Evolutionary conservation across 768 basidiomycete genomes (phyloP).

Genomic region (Auricularia sp.): DNA sequence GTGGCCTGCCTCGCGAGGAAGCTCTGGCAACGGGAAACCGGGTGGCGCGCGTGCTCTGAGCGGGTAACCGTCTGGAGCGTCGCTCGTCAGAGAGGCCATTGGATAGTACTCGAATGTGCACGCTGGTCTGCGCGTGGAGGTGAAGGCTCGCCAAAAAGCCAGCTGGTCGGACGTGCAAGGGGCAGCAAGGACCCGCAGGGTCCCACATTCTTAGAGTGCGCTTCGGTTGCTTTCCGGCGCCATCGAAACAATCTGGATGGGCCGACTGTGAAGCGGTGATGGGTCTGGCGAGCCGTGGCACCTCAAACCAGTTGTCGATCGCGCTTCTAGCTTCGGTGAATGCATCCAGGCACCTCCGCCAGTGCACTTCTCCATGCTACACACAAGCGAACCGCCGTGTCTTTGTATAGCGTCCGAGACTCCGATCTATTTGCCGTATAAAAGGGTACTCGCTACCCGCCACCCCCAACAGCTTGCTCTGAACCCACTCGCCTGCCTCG

Average conservation of each 20-base stretch:
- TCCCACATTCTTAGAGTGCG: neutral
- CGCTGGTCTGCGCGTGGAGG: neutral
- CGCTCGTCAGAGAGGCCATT: neutral
- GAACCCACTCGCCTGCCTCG: neutral
- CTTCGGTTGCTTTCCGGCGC: neutral
- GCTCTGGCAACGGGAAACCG: neutral
- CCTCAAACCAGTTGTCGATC: neutral
- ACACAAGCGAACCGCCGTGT: neutral
- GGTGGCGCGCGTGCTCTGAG: neutral
- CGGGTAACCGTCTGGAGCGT: neutral
- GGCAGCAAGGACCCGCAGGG: neutral
- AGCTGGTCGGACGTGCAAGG: neutral
- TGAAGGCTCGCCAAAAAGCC: neutral
- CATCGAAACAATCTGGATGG: neutral
- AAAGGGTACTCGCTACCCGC: neutral
- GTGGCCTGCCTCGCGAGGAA: neutral
- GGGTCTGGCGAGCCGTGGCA: neutral
- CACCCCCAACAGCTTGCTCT: neutral
- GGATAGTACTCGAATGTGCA: neutral
- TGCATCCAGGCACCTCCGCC: neutral
- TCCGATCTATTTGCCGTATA: neutral
- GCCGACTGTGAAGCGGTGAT: neutral
- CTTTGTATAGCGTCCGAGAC: too few species aligned
- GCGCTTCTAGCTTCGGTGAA: neutral
- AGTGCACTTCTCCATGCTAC: neutral